A percentile compares a stretch with the other conserved stretches of the same genome.
Conservation (phyloP, 352 stramenopile species). For the Globisporangium emineosum region DNA sequence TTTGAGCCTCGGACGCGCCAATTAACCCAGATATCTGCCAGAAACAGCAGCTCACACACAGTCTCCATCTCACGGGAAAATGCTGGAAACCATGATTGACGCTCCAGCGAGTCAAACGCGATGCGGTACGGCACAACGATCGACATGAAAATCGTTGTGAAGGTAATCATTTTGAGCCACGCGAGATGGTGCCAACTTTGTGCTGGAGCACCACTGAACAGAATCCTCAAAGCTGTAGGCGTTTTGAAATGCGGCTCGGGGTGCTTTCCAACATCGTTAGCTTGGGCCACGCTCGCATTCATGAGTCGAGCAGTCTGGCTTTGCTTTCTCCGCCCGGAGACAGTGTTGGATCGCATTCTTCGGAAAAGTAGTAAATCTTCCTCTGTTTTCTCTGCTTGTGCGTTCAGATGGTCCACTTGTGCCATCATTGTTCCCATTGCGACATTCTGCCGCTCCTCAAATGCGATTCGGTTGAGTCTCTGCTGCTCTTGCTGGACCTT, state of each 20-base stretch:
- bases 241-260: background rate
- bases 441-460: slow-evolving; percentile 40
- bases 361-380: slow-evolving; percentile 33
- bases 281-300: slow-evolving; percentile 13
- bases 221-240: slow-evolving; percentile 26
- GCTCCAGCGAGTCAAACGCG: slow-evolving; percentile 29
- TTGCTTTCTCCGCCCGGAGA: slow-evolving; percentile 10
- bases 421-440: slow-evolving; percentile 27
- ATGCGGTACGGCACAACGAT: slow-evolving; percentile 46
- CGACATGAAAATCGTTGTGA: slow-evolving; percentile 33
- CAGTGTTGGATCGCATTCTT: slow-evolving; percentile 28
- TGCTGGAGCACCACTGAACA: slow-evolving; percentile 24
- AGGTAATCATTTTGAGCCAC: slow-evolving; percentile 36
- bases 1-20: slow-evolving; percentile 50
- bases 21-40: slow-evolving; percentile 60
- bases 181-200: slow-evolving; percentile 34
- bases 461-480: slow-evolving; percentile 38
- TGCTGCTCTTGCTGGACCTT: slow-evolving; percentile 54
- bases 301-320: slow-evolving; percentile 16
- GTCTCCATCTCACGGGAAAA: slow-evolving; percentile 35
- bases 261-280: background rate
- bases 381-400: slow-evolving; percentile 31
- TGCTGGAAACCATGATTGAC: slow-evolving; percentile 21
- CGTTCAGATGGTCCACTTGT: slow-evolving; percentile 32
- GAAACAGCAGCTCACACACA: slow-evolving; percentile 45